Base-by-base conservation (phyloP, 495 filamentous ascomycete species). In the Penicillium turbatum region DNA sequence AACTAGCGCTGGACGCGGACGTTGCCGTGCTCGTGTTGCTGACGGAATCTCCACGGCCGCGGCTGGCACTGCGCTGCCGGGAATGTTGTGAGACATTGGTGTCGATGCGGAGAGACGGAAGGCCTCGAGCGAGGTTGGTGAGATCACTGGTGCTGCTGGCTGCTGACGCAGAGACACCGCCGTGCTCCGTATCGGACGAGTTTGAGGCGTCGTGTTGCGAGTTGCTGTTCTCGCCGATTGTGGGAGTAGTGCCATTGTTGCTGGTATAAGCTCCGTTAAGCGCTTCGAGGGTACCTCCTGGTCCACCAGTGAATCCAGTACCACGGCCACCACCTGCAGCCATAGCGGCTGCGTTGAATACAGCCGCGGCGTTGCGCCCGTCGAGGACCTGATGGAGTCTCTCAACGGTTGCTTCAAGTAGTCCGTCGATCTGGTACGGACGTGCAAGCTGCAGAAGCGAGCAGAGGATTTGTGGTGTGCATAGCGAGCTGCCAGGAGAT, bases 331-430 rank as follows among this genome's bases (percentile, higher is more conserved):
- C 90, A 1, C 95, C 93, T 7, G 95, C 95, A 3, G 92, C 95
- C 93, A 97, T 97, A 42, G 93, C 93, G 0, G 92, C 91, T 0
- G 95, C 93, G 58, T 98, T 98, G 80, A 97, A 98, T 12, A 97
- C 90, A 13, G 95, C 93, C 0, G 93, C 95, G 0, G 93, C 92
- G 63, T 97, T 98, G 43, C 91, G 80, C 11, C 86, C 89, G 61
- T 98, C 95, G 3, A 98, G 84, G 7, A 92, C 82, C 49, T 88
- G 83, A 64, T 98, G 93, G 6, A 98, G 82, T 16, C 92, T 86
- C 66, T 96, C 90, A 11, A 97, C 89, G 6, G 88, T 86, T 1
- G 90, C 89, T 70, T 97, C 93, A 0, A 97, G 78, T 1, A 98
- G 81, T 0, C 93, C 93, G 60, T 96, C 90, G 48, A 98, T 79